Evolutionary conservation across 345 rosid species (phyloP).

Genomic region (Salix arbutifolia): DNA sequence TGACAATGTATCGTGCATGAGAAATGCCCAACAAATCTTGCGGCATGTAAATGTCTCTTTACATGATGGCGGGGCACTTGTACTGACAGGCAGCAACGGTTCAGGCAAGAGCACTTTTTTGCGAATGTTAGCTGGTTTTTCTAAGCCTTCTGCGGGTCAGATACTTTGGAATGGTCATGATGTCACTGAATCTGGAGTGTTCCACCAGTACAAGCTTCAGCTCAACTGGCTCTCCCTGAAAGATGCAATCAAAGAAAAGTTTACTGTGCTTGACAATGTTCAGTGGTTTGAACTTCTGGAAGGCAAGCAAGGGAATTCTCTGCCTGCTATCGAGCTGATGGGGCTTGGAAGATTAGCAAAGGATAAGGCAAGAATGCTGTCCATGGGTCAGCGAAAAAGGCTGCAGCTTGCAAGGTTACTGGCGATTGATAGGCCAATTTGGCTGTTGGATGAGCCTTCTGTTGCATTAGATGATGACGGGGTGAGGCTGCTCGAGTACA

Average conservation of each 20-base stretch:
- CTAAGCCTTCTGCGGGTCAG: conserved; percentile 77
- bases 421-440: conserved; percentile 82
- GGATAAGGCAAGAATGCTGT: conserved; percentile 71
- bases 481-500: conserved; percentile 62
- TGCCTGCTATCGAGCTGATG: conserved; percentile 81
- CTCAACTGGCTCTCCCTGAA: conserved; percentile 88
- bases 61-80: conserved; percentile 79
- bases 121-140: conserved; percentile 82
- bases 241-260: conserved; percentile 66
- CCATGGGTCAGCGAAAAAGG: conserved; percentile 90
- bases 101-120: conserved; percentile 79
- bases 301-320: conserved; percentile 62
- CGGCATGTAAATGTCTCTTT: conserved; percentile 66
- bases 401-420: conserved; percentile 78
- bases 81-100: conserved; percentile 74
- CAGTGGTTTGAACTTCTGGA: conserved; percentile 87
- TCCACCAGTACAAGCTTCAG: conserved; percentile 88
- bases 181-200: conserved; percentile 62
- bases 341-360: conserved; percentile 76
- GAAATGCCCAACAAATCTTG: conserved; percentile 81
- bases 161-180: conserved; percentile 93
- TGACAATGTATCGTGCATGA: conserved; percentile 87
- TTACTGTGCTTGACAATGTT: conserved; percentile 72
- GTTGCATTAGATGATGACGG: conserved; percentile 86
- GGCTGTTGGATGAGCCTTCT: conserved; percentile 85